Evolutionary conservation across 257 asterid genomes (phyloP).

Genomic region (Solanum habrochaites): DNA sequence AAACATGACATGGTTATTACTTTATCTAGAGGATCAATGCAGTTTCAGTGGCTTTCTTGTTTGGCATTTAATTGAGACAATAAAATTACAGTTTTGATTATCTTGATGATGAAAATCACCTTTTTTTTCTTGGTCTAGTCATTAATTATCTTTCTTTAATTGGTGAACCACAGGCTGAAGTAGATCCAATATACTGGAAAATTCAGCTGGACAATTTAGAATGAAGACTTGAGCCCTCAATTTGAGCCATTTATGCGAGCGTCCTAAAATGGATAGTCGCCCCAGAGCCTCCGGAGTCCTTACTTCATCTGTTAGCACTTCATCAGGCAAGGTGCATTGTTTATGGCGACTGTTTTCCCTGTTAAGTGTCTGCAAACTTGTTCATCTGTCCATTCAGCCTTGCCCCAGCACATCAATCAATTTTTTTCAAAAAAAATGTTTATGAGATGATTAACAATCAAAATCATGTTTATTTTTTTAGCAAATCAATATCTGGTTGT

Average conservation of each 20-base stretch:
- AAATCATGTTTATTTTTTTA: background rate
- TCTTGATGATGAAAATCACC: background rate
- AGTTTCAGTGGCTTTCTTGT: background rate
- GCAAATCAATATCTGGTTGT: background rate
- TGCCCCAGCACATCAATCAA: background rate
- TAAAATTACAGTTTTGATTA: background rate
- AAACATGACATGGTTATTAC: background rate
- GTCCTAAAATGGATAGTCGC: background rate
- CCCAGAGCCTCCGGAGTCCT: background rate
- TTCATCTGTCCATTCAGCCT: background rate
- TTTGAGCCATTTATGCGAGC: background rate
- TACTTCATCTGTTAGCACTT: background rate
- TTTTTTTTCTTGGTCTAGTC: background rate
- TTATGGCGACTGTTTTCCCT: background rate
- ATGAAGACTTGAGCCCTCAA: background rate
- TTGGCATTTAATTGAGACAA: background rate
- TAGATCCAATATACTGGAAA: conserved; percentile 77
- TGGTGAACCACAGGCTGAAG: conserved; percentile 37
- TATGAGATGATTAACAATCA: background rate
- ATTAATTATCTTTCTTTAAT: background rate
- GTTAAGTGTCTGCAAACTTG: background rate
- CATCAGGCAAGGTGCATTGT: background rate
- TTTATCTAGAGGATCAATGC: background rate
- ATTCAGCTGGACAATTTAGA: conserved; percentile 34
- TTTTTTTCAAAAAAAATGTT: background rate